Percentiles rank a stretch among this genome's conserved stretches.
Evolutionary conservation across 371 early-diverging fungal genomes (phyloP).

Genomic region (Dichotomocladium elegans): DNA sequence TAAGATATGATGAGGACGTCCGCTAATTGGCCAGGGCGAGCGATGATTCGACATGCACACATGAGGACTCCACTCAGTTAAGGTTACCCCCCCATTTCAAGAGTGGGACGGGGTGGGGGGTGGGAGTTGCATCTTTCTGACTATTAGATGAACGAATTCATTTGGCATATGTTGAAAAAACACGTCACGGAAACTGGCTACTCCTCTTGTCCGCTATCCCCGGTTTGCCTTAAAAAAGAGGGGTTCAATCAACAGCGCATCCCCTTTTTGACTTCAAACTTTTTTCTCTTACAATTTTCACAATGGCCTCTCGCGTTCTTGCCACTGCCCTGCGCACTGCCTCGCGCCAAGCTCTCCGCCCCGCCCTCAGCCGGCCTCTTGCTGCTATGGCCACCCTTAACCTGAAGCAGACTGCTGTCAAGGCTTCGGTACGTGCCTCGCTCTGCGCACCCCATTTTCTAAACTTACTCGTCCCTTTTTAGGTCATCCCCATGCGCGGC

Average conservation of each 20-base stretch:
- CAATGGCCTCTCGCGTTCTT: constrained; percentile 42
- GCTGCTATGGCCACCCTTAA: constrained; percentile 12
- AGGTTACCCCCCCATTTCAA: background rate
- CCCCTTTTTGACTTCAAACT: no score
- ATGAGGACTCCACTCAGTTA: background rate
- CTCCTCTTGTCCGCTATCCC: no score
- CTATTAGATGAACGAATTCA: no score
- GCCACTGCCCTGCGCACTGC: constrained; percentile 41
- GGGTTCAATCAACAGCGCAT: no score
- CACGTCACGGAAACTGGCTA: no score
- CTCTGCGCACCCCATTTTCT: background rate
- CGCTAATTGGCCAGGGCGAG: constrained; percentile 18
- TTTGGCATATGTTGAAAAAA: no score
- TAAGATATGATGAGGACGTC: constrained; percentile 10
- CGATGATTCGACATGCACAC: constrained; percentile 11
- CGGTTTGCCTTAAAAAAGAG: constrained; percentile 6
- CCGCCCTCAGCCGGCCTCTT: constrained; percentile 22
- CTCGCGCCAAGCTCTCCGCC: constrained; percentile 29
- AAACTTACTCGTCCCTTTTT: no score
- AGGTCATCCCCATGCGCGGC: constrained; percentile 63
- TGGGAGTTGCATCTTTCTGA: no score
- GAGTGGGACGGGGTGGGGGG: no score
- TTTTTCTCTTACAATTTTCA: constrained; percentile 2
- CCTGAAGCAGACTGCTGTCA: constrained; percentile 26
- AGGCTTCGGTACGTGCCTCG: constrained; percentile 21